Evolutionary conservation across 1,284 basidiomycete species (phyloP), one percentile per base, ranked within the genome.

Genomic region (Anthracocystis setariae): DNA sequence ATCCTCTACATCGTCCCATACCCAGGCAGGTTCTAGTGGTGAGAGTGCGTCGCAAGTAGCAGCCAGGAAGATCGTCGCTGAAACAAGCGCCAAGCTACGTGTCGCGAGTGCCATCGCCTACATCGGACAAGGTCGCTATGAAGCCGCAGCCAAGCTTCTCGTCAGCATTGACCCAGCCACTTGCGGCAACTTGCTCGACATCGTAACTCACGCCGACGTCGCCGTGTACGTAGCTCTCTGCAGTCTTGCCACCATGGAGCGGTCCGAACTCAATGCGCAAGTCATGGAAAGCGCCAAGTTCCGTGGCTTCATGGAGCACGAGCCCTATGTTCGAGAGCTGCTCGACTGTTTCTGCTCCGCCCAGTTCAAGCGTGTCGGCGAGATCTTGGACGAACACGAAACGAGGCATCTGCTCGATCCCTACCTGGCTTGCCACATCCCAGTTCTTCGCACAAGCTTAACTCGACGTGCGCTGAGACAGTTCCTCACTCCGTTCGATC

Each of bases 401-500:
- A 87, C 90, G 7, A 88, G 91, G 42, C 90, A 93, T 78, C 84
- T 85, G 33, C 84, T 92, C 24, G 92, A 94, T 80, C 86, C 91
- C 24, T 90, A 93, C 81, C 87, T 95, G 15, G 84, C 86, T 0
- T 23, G 84, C 90, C 46, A 88, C 87, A 44, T 70, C 12, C 33
- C 55, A 1, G 35, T 23, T 12, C 50, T 74, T 20, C 44, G 62
- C 23, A 86, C 86, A 64, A 85, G 87, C 9, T 49, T 80, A 20
- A 68, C 35, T 18, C 29, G 53, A 15, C 89, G 88, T 55, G 68
- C 75, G 1, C 49, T 82, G 2, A 59, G 65, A 27, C 74, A 80
- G 24, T 94, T 93, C 84, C 92, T 94, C 85, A 87, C 89, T 69
- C 92, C 93, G 0, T 94, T 93, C 80, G 85, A 90, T 40, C 88